These are phyloP conservation scores for Aureobasidium sp. DNA, from an alignment of 2,329 filamentous ascomycete genomes.

Conservation along the genomic window DNA sequence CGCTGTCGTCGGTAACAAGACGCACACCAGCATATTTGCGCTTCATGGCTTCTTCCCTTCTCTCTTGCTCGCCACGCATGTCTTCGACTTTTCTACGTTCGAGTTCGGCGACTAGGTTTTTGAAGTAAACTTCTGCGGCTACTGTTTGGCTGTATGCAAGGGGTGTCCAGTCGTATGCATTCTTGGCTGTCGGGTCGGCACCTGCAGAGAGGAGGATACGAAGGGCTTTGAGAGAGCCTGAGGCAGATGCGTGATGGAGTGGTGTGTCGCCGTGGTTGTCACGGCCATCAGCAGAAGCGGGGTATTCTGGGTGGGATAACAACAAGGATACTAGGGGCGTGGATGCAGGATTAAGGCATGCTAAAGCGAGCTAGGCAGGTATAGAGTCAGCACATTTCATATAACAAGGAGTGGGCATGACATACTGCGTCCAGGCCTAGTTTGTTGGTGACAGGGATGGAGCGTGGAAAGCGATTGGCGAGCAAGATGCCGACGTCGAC, in stretches of 20 bases:
- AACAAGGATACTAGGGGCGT: conserved; percentile 40
- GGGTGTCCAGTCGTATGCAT: conserved; percentile 74
- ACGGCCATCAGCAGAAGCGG: conserved; percentile 26
- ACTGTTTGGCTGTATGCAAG: conserved; percentile 77
- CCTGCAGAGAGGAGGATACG: conserved; percentile 72
- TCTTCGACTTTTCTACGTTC: conserved; percentile 50
- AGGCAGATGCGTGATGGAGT: conserved; percentile 76
- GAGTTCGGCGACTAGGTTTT: conserved; percentile 64
- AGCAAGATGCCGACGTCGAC: conserved; percentile 68
- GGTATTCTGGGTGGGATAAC: conserved; percentile 28
- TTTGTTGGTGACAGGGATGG: conserved; percentile 59
- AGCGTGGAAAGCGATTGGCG: conserved; percentile 55
- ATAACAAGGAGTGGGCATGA: conserved; percentile 16
- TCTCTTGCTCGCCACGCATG: conserved; percentile 8
- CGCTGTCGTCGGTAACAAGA: conserved; percentile 17
- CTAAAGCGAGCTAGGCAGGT: conserved; percentile 32
- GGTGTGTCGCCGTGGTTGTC: conserved; percentile 79
- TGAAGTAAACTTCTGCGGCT: conserved; percentile 78
- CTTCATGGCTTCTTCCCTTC: conserved; percentile 15
- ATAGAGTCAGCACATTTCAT: background rate
- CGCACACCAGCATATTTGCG: conserved; percentile 18
- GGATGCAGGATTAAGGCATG: conserved; percentile 30
- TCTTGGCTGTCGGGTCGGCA: conserved; percentile 64
- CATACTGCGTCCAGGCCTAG: conserved; percentile 62
- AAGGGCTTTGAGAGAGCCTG: conserved; percentile 70